Base-by-base conservation (phyloP, 805 yeast genomes). In the Candida broadrunensis region DNA sequence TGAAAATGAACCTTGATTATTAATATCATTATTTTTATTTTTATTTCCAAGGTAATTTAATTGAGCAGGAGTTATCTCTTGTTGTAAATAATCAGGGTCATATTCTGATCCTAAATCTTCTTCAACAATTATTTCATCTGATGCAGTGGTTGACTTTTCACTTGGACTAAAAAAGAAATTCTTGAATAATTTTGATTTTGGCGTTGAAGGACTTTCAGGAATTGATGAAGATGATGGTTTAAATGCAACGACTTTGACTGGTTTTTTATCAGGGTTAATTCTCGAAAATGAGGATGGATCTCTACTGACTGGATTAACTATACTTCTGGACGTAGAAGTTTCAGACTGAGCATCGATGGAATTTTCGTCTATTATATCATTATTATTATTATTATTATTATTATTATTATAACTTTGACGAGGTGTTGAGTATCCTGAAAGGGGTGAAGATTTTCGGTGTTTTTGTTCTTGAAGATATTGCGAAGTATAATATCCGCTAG, bases 21-120 rank as follows among this genome's bases (percentile, higher is more conserved):
- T 9, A 13, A 25, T 25, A 25, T 13, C 29, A 7, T 8, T 8
- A 25, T 29, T 15, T 5, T 17, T 5, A 14, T 15, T 29, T 14
- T 29, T 7, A 15, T 15, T 11, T 25, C 29, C 59, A 13, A 61
- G 38, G 15, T 50, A 37, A 31, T 57, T 63, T 14, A 67, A 45
- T 35, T 68, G 63, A 0, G 74, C 73, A 2, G 74, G 73, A 0
- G 73, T 69, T 35, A 65, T 56, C 31, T 53, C 69, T 46, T 60
- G 60, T 25, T 47, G 57, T 30, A 65, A 51, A 25, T 47, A 55
- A 39, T 66, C 64, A 18, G 57, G 58, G 38, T 58, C 60, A 33
- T 45, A 35, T 13, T 17, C 26, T 21, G 14, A 5, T 13, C n/a
- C 29, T 5, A 8, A 34, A 4, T 20, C 32, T 21, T 20, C 17